These are phyloP conservation scores for Candida sanyiensis DNA, from an alignment of 805 yeast genomes.

Conservation along the genomic window DNA sequence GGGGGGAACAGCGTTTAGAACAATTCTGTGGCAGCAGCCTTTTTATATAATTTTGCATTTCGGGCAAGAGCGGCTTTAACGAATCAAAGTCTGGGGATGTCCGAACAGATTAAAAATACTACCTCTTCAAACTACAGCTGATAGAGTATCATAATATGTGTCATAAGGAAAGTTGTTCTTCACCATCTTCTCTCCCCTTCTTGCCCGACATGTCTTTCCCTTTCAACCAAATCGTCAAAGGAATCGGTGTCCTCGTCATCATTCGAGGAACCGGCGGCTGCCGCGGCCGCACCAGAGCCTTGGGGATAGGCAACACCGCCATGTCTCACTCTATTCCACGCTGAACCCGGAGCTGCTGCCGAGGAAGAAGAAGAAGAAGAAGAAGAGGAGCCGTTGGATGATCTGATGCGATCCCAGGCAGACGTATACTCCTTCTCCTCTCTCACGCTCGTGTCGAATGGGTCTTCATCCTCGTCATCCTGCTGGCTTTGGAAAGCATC, in stretches of 20 bases:
- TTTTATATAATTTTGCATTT: too few relatives aligned
- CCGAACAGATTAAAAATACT: too few relatives aligned
- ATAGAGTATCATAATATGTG: neutral
- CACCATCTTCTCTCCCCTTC: slow-evolving; percentile 19
- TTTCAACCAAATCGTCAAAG: slow-evolving; percentile 24
- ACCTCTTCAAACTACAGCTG: too few relatives aligned
- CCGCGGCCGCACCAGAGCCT: neutral
- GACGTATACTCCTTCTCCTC: slow-evolving; percentile 19
- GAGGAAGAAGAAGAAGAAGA: neutral
- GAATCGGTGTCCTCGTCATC: slow-evolving; percentile 2
- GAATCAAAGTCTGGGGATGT: too few relatives aligned
- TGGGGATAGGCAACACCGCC: slow-evolving; percentile 1
- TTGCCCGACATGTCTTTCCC: slow-evolving; percentile 20
- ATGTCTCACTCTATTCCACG: slow-evolving; percentile 30
- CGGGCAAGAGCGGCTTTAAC: too few relatives aligned
- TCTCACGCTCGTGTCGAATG: slow-evolving; percentile 14
- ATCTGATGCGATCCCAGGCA: slow-evolving; percentile 35
- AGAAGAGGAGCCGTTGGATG: slow-evolving; percentile 19
- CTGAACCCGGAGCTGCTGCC: slow-evolving; percentile 9
- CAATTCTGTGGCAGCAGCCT: too few relatives aligned
- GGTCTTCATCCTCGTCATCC: slow-evolving; percentile 20
- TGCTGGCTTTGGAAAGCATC: neutral
- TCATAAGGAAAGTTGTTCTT: neutral
- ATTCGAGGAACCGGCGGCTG: neutral
- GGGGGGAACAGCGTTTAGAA: too few relatives aligned